phyloP scores from a whole-genome alignment of 2,329 filamentous ascomycete genomes.

The Fusarium mundagurra region DNA sequence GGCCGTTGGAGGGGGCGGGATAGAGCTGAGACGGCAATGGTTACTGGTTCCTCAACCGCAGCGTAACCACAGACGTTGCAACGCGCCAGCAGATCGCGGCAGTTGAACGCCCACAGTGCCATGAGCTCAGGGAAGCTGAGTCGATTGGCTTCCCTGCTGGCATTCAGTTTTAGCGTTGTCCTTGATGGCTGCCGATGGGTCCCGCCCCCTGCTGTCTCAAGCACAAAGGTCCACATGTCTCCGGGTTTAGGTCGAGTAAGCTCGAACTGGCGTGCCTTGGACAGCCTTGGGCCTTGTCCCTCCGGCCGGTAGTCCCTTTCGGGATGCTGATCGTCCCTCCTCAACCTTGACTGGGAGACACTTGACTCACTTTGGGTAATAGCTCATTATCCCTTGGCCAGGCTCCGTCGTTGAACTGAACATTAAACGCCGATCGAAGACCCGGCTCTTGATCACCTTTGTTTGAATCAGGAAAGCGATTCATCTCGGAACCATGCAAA shows the following conservation, averaged over 20 bases:
- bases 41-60: slow-evolving; percentile 36
- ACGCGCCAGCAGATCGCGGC: slow-evolving; percentile 41
- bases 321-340: slow-evolving; percentile 41
- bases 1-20: slow-evolving; percentile 6
- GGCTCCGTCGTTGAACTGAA: slow-evolving; percentile 31
- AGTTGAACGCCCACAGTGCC: slow-evolving; percentile 41
- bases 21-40: slow-evolving; percentile 17
- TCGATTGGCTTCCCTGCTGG: slow-evolving; percentile 33
- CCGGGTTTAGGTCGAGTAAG: slow-evolving; percentile 40
- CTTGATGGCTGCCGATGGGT: slow-evolving; percentile 43
- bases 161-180: slow-evolving; percentile 38
- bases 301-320: slow-evolving; percentile 44
- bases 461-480: slow-evolving; percentile 34
- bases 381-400: slow-evolving; percentile 30
- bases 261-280: slow-evolving; percentile 35
- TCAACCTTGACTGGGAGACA: slow-evolving; percentile 34
- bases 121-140: slow-evolving; percentile 35
- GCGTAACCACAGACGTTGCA: slow-evolving; percentile 38
- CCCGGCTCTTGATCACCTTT: slow-evolving; percentile 43
- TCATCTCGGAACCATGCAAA: slow-evolving; percentile 40
- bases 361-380: slow-evolving; percentile 42
- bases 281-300: slow-evolving; percentile 34
- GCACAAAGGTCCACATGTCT: slow-evolving; percentile 34
- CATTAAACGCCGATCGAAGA: slow-evolving; percentile 46
- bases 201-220: slow-evolving; percentile 41